These are phyloP conservation scores for Pseudogymnoascus sp. DNA, from an alignment of 2,329 filamentous ascomycete genomes.

Conservation along the genomic window DNA sequence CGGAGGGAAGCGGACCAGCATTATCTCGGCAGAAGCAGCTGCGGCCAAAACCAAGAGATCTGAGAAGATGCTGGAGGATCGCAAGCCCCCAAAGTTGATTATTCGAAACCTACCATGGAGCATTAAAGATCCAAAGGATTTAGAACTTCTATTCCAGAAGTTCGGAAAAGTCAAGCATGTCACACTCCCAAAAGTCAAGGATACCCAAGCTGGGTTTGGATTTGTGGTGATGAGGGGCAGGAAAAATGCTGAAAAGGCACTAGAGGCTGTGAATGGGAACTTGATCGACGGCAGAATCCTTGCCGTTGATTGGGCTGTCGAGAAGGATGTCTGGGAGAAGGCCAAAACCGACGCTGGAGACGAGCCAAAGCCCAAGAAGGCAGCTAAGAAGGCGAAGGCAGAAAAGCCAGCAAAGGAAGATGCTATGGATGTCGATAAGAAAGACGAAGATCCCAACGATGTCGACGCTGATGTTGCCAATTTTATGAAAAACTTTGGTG, in stretches of 20 bases:
- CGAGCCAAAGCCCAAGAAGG: conserved; percentile 27
- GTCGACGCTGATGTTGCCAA: conserved; percentile 21
- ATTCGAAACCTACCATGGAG: conserved; percentile 95
- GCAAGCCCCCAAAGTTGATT: conserved; percentile 68
- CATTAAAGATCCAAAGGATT: conserved; percentile 77
- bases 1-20: conserved; percentile 27
- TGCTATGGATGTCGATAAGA: conserved; percentile 19
- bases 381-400: conserved; percentile 19
- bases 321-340: conserved; percentile 78
- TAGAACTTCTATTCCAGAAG: conserved; percentile 71
- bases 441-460: conserved; percentile 35
- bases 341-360: conserved; percentile 38
- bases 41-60: conserved; percentile 46
- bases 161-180: conserved; percentile 89
- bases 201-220: conserved; percentile 74
- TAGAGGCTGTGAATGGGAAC: conserved; percentile 81
- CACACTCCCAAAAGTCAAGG: conserved; percentile 70
- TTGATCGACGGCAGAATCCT: conserved; percentile 79
- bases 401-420: conserved; percentile 29
- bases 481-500: conserved; percentile 28
- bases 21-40: conserved; percentile 30
- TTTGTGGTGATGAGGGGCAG: conserved; percentile 83
- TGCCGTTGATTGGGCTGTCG: conserved; percentile 95
- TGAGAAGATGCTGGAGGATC: conserved; percentile 53
- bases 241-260: conserved; percentile 85